A percentile compares a stretch with the other conserved stretches of the same genome.
Conservation (phyloP, 2,329 filamentous ascomycete genomes). For the Rhexocercosporidium sp. region DNA sequence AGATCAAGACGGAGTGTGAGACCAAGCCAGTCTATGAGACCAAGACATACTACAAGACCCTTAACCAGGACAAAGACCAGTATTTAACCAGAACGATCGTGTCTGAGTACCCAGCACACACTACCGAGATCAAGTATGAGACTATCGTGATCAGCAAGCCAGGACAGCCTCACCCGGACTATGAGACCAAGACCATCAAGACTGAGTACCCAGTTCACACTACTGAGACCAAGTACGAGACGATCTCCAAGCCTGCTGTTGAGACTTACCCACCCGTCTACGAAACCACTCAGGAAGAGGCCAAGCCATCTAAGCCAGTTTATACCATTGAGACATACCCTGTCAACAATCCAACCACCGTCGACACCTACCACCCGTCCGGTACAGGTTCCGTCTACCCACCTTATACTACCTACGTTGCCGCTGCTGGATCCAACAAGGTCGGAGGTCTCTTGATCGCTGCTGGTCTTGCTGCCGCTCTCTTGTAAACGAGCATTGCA, state of each 20-base stretch:
- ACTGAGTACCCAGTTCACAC: background rate
- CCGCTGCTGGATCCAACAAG: constrained; percentile 3
- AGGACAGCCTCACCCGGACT: background rate
- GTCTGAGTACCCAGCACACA: background rate
- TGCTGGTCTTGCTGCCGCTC: constrained; percentile 1
- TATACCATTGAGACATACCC: background rate
- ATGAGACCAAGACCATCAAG: constrained; percentile 1
- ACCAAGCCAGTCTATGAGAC: background rate
- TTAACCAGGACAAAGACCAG: background rate
- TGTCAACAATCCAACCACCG: background rate
- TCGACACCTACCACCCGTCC: background rate
- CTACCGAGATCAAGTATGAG: background rate
- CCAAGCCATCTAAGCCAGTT: background rate
- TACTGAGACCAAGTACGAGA: background rate
- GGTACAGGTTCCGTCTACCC: background rate
- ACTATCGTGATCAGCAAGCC: background rate
- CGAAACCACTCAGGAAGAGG: background rate
- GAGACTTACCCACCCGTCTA: background rate
- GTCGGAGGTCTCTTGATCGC: background rate
- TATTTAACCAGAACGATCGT: background rate
- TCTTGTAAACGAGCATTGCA: constrained; percentile 1
- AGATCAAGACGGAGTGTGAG: background rate
- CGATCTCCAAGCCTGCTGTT: background rate
- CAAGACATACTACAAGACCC: background rate
- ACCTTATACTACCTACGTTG: background rate